Conservation (phyloP, 2,329 filamentous ascomycete species). For the Geosmithia flava region DNA sequence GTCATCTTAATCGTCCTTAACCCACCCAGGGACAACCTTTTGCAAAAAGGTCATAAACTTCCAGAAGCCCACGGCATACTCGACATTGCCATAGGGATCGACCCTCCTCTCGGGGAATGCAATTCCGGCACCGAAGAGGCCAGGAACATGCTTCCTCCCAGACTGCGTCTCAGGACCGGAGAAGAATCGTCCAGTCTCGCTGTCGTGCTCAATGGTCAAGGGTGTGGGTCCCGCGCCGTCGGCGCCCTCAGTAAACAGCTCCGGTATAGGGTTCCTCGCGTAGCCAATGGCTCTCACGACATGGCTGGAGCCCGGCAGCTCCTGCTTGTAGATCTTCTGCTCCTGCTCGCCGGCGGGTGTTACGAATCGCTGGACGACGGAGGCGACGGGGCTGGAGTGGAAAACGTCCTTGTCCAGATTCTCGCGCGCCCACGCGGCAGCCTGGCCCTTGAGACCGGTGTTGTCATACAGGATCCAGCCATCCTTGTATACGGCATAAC, state of each 20-base stretch:
- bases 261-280: slow-evolving; percentile 33
- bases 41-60: slow-evolving; percentile 55
- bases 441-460: slow-evolving; percentile 50
- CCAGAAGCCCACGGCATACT: slow-evolving; percentile 49
- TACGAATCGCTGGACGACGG: slow-evolving; percentile 32
- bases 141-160: slow-evolving; percentile 28
- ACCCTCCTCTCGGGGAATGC: slow-evolving; percentile 49
- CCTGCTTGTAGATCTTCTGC: slow-evolving; percentile 23
- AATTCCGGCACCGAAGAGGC: slow-evolving; percentile 49
- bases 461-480: slow-evolving; percentile 55
- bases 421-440: slow-evolving; percentile 44
- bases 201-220: slow-evolving; percentile 33
- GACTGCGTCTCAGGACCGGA: not conserved
- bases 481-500: slow-evolving; percentile 49
- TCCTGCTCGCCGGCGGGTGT: slow-evolving; percentile 27
- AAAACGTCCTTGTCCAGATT: slow-evolving; percentile 43
- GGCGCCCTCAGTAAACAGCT: slow-evolving; percentile 21
- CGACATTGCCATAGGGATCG: slow-evolving; percentile 48
- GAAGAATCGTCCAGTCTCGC: slow-evolving; percentile 7
- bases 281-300: slow-evolving; percentile 50
- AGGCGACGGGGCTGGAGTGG: slow-evolving; percentile 27
- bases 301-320: slow-evolving; percentile 37
- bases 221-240: slow-evolving; percentile 7
- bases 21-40: slow-evolving; percentile 39
- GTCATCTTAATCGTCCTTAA: not conserved